These are phyloP conservation scores for Penicillium maclennaniae DNA, from an alignment of 495 filamentous ascomycete species.

Conservation along the genomic window DNA sequence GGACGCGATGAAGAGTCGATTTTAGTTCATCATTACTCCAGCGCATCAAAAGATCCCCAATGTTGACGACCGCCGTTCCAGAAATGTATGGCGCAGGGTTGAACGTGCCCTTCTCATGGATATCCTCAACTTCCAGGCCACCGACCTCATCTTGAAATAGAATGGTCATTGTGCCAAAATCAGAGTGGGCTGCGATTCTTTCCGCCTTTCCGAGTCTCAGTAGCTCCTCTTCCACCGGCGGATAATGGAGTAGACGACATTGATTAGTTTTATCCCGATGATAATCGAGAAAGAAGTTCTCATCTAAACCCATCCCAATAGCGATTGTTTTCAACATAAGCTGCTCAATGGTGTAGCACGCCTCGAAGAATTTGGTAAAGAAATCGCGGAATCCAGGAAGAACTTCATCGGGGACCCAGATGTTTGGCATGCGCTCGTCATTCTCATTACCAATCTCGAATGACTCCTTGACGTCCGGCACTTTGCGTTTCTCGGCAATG, in stretches of 20 bases:
- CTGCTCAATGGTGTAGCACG: slow-evolving; percentile 4
- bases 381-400: slow-evolving; percentile 54
- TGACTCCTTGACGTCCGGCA: slow-evolving; percentile 38
- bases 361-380: slow-evolving; percentile 36
- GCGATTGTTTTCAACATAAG: slow-evolving; percentile 23
- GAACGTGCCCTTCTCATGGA: slow-evolving; percentile 34
- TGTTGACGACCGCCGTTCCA: slow-evolving; percentile 43
- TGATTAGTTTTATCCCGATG: slow-evolving; percentile 43
- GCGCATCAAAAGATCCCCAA: slow-evolving; percentile 15
- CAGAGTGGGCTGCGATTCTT: slow-evolving; percentile 30
- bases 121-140: slow-evolving; percentile 49
- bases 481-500: slow-evolving; percentile 3
- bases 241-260: slow-evolving; percentile 26
- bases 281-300: slow-evolving; percentile 38
- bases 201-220: slow-evolving; percentile 8
- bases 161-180: slow-evolving; percentile 49
- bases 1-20: slow-evolving; percentile 45
- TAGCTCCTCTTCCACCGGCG: slow-evolving; percentile 4
- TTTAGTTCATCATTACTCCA: slow-evolving; percentile 34
- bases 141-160: slow-evolving; percentile 51
- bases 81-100: slow-evolving; percentile 34
- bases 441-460: slow-evolving; percentile 54
- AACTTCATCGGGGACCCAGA: slow-evolving; percentile 52
- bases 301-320: slow-evolving; percentile 29
- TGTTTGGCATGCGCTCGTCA: slow-evolving; percentile 46